Evolutionary conservation across 1,284 basidiomycete genomes (phyloP).

Genomic region (Melampsora americana): DNA sequence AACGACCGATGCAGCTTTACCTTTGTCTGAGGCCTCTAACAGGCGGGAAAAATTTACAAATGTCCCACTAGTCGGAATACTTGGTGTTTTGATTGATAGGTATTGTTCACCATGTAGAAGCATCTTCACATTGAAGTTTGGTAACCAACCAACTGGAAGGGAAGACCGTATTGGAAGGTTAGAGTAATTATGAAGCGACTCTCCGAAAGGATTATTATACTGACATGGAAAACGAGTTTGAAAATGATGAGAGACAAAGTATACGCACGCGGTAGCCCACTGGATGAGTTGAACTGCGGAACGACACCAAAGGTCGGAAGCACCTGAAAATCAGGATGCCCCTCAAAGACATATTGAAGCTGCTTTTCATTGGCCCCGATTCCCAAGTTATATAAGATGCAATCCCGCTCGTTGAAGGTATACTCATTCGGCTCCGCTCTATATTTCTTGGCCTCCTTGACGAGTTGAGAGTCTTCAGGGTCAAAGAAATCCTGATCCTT

Average conservation of each 20-base stretch:
- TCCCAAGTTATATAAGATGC: conserved; percentile 93
- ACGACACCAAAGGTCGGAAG: conserved; percentile 94
- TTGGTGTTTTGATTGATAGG: conserved; percentile 71
- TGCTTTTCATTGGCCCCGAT: conserved; percentile 90
- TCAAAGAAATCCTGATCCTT: conserved; percentile 63
- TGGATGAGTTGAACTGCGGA: conserved; percentile 77
- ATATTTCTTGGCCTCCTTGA: conserved; percentile 75
- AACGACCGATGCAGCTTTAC: conserved; percentile 85
- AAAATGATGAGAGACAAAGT: background rate
- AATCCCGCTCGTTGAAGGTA: conserved; percentile 79
- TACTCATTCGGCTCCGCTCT: conserved; percentile 63
- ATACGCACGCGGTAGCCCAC: conserved; percentile 53
- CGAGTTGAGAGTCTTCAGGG: conserved; percentile 76
- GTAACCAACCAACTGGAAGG: conserved; percentile 73
- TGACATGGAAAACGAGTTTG: background rate
- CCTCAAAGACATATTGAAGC: conserved; percentile 86
- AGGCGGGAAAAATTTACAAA: conserved; percentile 69
- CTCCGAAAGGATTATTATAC: too few relatives aligned
- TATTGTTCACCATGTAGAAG: conserved; percentile 97
- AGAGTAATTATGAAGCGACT: background rate
- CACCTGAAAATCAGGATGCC: conserved; percentile 76
- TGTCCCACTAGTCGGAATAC: conserved; percentile 79
- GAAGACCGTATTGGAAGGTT: background rate
- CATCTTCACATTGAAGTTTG: conserved; percentile 92
- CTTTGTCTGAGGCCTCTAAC: conserved; percentile 76